Base-by-base conservation (phyloP, 2,329 filamentous ascomycete genomes). In the Tolypocladium inflatum region DNA sequence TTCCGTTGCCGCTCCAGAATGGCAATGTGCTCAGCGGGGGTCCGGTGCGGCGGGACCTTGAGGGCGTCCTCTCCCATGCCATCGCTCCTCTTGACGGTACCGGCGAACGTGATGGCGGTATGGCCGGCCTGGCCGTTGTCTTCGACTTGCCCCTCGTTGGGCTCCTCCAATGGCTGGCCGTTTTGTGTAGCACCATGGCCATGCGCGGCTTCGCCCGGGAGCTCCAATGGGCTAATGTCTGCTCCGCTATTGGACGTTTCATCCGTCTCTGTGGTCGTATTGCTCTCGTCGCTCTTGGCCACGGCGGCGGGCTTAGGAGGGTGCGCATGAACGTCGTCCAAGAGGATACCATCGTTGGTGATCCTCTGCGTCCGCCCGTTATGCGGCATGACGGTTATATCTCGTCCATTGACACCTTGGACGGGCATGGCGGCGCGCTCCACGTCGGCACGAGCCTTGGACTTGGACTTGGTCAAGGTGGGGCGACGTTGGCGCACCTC, bases 1-100 rank as follows among this genome's bases (percentile, higher is more conserved):
- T 90, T 87, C 42, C 91, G 84, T 70, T 97, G 93, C 38, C 88
- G 87, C 70, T 96, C 85, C 17, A 97, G 71, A 66, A 97, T 94
- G 7, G 89, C 89, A 66, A 97, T 95, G 67, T 96, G 90, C 61
- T 92, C 88, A 57, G 91, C 88, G 51, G 88, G 80, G 39, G 80
- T 78, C 41, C 67, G 65, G 0, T 82, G 82, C 11, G 87, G 76
- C 55, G 74, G 74, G 26, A 78, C 63, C 56, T 79, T 75, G n/a
- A 73, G 69, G 11, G 71, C 63, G 13, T 78, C 76, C 15, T 84
- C 74, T 51, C 77, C 76, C 38, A 83, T 64, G 9, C 80, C 78
- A 60, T 86, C 81, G 59, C 82, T 83, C 59, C 79, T 76, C 61
- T 80, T 83, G 26, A 90, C 80, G 41, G 85, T 84, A 39, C 87